A percentile compares a stretch with the other conserved stretches of the same genome.
These are phyloP conservation scores for Kluyveromyces nonfermentans DNA, from an alignment of 805 yeast genomes.

Conservation along the genomic window DNA sequence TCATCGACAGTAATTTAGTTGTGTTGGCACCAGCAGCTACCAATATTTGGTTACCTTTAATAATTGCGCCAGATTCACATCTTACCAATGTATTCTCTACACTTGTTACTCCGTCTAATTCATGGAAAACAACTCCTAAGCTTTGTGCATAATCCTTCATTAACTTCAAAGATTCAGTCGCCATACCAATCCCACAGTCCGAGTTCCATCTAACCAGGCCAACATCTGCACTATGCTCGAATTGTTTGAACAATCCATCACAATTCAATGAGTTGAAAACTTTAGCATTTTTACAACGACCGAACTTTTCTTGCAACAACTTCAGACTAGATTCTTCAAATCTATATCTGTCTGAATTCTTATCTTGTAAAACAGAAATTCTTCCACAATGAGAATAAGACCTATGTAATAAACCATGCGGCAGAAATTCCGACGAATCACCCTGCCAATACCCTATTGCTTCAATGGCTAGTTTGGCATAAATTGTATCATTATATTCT, in stretches of 20 bases:
- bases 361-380: slow-evolving; percentile 28
- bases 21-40: slow-evolving; percentile 34
- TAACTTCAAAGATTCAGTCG: slow-evolving; percentile 31
- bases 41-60: slow-evolving; percentile 29
- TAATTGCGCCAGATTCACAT: slow-evolving; percentile 17
- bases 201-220: slow-evolving; percentile 31
- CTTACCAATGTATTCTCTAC: slow-evolving; percentile 10
- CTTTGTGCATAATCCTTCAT: slow-evolving; percentile 23
- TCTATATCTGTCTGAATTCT: slow-evolving; percentile 28
- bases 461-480: slow-evolving; percentile 36
- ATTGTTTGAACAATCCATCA: slow-evolving; percentile 21
- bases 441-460: slow-evolving; percentile 35
- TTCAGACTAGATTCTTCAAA: slow-evolving; percentile 33
- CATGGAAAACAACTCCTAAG: slow-evolving; percentile 29
- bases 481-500: slow-evolving; percentile 37
- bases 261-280: slow-evolving; percentile 25
- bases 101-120: slow-evolving; percentile 9
- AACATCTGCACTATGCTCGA: slow-evolving; percentile 18
- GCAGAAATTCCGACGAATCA: slow-evolving; percentile 1
- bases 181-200: slow-evolving; percentile 35
- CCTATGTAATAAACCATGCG: slow-evolving; percentile 6
- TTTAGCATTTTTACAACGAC: slow-evolving; percentile 20
- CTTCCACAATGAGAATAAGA: slow-evolving; percentile 36
- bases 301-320: slow-evolving; percentile 23
- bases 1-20: slow-evolving; percentile 26